Evolutionary conservation across 2,329 filamentous ascomycete genomes (phyloP), one percentile per base, ranked within the genome.

Genomic region (Sarocladium kiliense): DNA sequence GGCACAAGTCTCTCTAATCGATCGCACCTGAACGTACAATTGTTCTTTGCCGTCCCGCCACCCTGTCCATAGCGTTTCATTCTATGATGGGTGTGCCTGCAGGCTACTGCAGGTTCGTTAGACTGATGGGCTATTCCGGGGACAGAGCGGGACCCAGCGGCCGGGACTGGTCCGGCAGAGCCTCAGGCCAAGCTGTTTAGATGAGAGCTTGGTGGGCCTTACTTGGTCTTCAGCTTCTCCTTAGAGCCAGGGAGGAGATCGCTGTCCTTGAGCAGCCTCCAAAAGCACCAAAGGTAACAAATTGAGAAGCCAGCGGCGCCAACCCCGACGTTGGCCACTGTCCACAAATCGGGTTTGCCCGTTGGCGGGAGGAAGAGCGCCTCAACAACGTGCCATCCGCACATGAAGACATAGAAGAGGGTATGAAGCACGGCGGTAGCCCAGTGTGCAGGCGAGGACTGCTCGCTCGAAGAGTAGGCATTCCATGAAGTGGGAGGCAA

Each of bases 251-350:
- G 65, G 59, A 82, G 56, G 42, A 83, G 63, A 42, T 81, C 80
- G 65, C 85, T 87, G 63, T 87, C 83, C 18, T 74, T 66, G 2
- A 83, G 64, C 54, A 89, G 67, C 55, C 82, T 87, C 80, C 84
- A 87, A 58, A 94, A 71, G 69, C 92, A 97, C 94, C 94, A 99
- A 7, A 94, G 65, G 68, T 97, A 97, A 70, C 91, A 95, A 32
- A 96, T 73, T 0, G 82, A 82, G 68, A 97, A 99, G 0, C 91
- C 94, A 3, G 82, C 86, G 21, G 89, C 89, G 7, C 94, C 94
- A 21, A 97, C 72, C 18, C 91, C 84, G 9, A 94, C 91, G 65
- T 99, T 99, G 12, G 85, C 80, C 2, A 99, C 92, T 2, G 95
- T 86, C 93, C 93, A 99, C 1, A 99, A 74, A 73, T 99, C 94